phyloP scores from a whole-genome alignment of 2,329 filamentous ascomycete species.

The Cordyceps javanica region DNA sequence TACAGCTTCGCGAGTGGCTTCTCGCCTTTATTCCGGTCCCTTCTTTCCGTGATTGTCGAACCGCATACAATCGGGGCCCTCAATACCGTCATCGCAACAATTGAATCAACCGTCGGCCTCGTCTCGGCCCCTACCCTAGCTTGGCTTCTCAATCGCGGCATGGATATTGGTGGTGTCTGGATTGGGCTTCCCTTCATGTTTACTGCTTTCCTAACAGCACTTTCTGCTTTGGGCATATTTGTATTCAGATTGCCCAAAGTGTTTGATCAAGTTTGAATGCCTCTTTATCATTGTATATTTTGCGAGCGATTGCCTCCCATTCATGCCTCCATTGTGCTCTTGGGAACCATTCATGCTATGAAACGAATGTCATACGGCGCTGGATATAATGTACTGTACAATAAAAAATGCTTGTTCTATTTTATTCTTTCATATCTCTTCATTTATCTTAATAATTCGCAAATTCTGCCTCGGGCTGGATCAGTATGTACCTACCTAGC shows the following conservation, averaged over 20 bases:
- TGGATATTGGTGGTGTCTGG: conserved; percentile 40
- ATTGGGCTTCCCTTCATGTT: conserved; percentile 44
- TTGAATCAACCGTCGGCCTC: conserved; percentile 44
- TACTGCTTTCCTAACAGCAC: conserved; percentile 26
- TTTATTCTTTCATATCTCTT: too few species aligned
- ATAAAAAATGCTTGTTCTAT: too few species aligned
- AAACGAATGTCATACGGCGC: too few species aligned
- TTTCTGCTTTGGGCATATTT: conserved; percentile 26
- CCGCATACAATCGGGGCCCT: conserved; percentile 47
- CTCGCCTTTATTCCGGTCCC: conserved; percentile 36
- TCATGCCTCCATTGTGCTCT: not conserved
- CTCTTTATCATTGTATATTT: not conserved
- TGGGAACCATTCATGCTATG: too few species aligned
- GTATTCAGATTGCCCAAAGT: conserved; percentile 21
- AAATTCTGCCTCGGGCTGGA: too few species aligned
- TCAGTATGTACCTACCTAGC: too few species aligned
- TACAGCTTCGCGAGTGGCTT: conserved; percentile 41
- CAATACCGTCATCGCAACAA: conserved; percentile 45
- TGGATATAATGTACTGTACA: too few species aligned
- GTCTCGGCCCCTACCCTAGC: conserved; percentile 41
- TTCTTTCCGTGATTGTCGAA: conserved; percentile 49
- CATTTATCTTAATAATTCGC: too few species aligned
- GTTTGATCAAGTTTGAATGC: not conserved
- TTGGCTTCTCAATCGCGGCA: conserved; percentile 38
- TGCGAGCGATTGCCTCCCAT: not conserved